Conservation (phyloP, 2,329 filamentous ascomycete species). For the Colletotrichum somersetense region DNA sequence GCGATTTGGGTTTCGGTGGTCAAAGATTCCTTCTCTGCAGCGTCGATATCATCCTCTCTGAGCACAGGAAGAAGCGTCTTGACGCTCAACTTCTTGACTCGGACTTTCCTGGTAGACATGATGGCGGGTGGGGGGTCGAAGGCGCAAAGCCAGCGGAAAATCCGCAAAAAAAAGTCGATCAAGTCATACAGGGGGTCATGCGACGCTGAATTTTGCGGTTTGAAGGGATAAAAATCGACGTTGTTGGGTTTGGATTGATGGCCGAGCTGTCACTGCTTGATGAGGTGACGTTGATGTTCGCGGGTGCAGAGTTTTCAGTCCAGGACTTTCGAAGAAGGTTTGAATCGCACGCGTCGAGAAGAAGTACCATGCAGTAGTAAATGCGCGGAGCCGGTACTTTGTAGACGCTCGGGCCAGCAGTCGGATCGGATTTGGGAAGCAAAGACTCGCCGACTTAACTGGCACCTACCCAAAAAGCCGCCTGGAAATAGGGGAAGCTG, state of each 20-base stretch:
- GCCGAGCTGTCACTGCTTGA: slow-evolving; percentile 59
- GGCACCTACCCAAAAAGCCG: slow-evolving; percentile 28
- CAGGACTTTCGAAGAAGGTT: slow-evolving; percentile 26
- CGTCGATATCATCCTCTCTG: slow-evolving; percentile 90
- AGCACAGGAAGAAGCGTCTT: slow-evolving; percentile 91
- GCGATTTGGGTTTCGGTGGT: slow-evolving; percentile 88
- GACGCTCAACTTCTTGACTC: slow-evolving; percentile 91
- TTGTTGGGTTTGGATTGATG: slow-evolving; percentile 69
- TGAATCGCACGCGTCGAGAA: neutral
- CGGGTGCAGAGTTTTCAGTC: slow-evolving; percentile 65
- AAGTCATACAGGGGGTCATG: slow-evolving; percentile 71
- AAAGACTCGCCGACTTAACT: slow-evolving; percentile 29
- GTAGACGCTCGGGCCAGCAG: slow-evolving; percentile 37
- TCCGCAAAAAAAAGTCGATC: slow-evolving; percentile 74
- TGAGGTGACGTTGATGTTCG: slow-evolving; percentile 70
- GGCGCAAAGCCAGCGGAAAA: slow-evolving; percentile 65
- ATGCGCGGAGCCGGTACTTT: slow-evolving; percentile 31
- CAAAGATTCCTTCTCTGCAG: slow-evolving; percentile 86
- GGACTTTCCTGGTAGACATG: slow-evolving; percentile 77
- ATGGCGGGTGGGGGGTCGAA: slow-evolving; percentile 55
- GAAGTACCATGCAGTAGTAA: slow-evolving; percentile 37
- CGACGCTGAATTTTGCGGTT: slow-evolving; percentile 63
- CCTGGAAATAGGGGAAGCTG: slow-evolving; percentile 33
- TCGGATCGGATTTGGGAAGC: slow-evolving; percentile 35
- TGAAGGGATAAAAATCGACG: slow-evolving; percentile 65